Base-by-base conservation (phyloP, 164 flowering plant species). In the Taxillus chinensis region DNA sequence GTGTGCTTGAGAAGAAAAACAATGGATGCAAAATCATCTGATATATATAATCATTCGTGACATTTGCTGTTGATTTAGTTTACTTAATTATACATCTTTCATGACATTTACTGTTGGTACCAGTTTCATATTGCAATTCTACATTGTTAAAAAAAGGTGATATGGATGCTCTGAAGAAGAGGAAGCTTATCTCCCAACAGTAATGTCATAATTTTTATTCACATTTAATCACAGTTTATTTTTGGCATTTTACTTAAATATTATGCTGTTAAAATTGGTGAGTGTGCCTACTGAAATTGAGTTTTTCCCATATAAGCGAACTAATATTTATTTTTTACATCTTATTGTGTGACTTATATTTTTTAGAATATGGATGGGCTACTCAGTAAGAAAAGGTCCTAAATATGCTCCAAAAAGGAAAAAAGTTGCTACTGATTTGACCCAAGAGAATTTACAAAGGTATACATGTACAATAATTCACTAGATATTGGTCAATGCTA, bases 361-460 rank as follows among this genome's bases (percentile, higher is more conserved):
- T 9, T 4, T 17, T 11, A 91, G 98, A 76, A 85, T 77, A 67
- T 89, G 95, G 90, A 88, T 77, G 71, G 96, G 96, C 14, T 90
- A 82, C 67, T 79, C 87, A 11, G 71, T 89, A 15, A 81, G 42
- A 64, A 93, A 82, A 68, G 99, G 99, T 67, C 88, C 95, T 13
- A 77, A 84, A 3, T 93, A 85, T 80, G 80, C 87, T 62, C 86
- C 85, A 0, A 81, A 81, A 62, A 86, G 97, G 72, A 83, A 79
- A 74, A 90, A 82, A 69, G 79, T 70, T 57, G 90, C 82, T 3
- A 87, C 95, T 49, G 96, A 87, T 79, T 77, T 93, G 59, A 89
- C 90, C 61, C 83, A 89, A 17, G 97, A 93, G 6, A 81, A 83
- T 64, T 70, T 93, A 14, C 96, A 78, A 68, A 89, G 89, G 97